A percentile compares a stretch with the other conserved stretches of the same genome.
phyloP scores from a whole-genome alignment of 352 stramenopile genomes.

The Phytopythium helicoides region DNA sequence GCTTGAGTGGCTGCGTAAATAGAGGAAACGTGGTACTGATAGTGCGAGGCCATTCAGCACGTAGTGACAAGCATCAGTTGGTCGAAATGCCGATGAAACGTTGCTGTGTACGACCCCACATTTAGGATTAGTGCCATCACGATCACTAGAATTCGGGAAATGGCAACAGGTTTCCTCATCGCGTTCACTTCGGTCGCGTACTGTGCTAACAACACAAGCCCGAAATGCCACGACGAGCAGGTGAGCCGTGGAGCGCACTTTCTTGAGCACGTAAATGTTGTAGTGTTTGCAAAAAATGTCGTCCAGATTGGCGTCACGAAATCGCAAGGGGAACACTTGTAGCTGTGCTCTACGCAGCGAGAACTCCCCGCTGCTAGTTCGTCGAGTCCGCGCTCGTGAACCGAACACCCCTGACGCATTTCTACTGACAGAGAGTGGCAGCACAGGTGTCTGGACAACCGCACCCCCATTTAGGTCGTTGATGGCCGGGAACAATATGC shows the following conservation, averaged over 20 bases:
- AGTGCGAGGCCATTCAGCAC: constrained; percentile 43
- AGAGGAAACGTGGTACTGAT: constrained; percentile 44
- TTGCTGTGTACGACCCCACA: constrained; percentile 29
- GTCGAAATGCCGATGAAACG: constrained; percentile 53
- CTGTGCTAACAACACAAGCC: constrained; percentile 45
- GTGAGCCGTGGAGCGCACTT: constrained; percentile 50
- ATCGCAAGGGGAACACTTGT: constrained; percentile 54
- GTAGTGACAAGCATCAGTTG: constrained; percentile 51
- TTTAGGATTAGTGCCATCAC: constrained; percentile 42
- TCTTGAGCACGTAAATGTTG: constrained; percentile 67
- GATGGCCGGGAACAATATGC: constrained; percentile 17
- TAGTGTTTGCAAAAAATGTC: constrained; percentile 76
- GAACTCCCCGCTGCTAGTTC: constrained; percentile 1
- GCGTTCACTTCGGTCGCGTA: constrained; percentile 31
- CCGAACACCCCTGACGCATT: neutral
- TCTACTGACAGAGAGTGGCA: neutral
- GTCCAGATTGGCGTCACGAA: constrained; percentile 56
- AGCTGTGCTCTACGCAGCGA: constrained; percentile 33
- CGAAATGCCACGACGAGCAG: constrained; percentile 51
- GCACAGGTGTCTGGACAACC: constrained; percentile 30
- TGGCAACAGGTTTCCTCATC: constrained; percentile 27
- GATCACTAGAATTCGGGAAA: constrained; percentile 38
- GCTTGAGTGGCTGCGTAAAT: constrained; percentile 27
- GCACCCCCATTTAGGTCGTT: constrained; percentile 42
- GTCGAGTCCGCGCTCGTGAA: neutral